Evolutionary conservation across 2,329 filamentous ascomycete genomes (phyloP), one percentile per base, ranked within the genome.

Genomic region (Xylaria sp.): DNA sequence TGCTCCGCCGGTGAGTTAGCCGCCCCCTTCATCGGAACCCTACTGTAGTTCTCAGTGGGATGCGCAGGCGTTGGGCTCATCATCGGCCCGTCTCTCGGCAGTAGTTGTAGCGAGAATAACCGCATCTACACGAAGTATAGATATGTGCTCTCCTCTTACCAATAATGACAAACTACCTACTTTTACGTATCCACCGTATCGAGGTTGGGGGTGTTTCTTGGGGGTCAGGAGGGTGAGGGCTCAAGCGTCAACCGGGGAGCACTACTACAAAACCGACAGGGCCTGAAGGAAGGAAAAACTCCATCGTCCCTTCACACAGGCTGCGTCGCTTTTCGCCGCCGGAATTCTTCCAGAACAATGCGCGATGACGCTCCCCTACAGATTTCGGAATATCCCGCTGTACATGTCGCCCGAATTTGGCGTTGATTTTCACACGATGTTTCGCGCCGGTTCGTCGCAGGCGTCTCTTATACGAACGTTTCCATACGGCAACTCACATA

Each of bases 61-160:
- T 62, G 52, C 34, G 56, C 25, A 67, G 34, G 28, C 37, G 50
- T 66, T 66, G 52, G 66, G 63, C 57, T 65, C 44, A 57, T 65
- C 63, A 63, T 71, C 69, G 69, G 69, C 69, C 69, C 69, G 69
- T 66, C 63, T 69, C 37, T 71, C 69, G 69, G 69, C 56, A 66
- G 37, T 64, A 55, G 59, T 50, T 71, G 39, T 37, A 66, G 59
- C 69, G 66, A 71, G 50, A 34, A 71, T 66, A 70, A 41, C 66
- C 63, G 66, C 34, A 7, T 58, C 25, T 31, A 62, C 61, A 31
- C 55, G 57, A 20, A 15, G 37, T 34, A 55, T 34, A 55, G 25
- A 55, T 55, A 55, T 55, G 34, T 55, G 31, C 20, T 9, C 18
- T 28, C 9, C 51, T 51, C 34, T 54, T 31, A 39, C 54, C 48